Percentiles rank a stretch among this genome's conserved stretches.
phyloP scores from a whole-genome alignment of 2,329 filamentous ascomycete genomes.

The Trichocomaceae sp. region DNA sequence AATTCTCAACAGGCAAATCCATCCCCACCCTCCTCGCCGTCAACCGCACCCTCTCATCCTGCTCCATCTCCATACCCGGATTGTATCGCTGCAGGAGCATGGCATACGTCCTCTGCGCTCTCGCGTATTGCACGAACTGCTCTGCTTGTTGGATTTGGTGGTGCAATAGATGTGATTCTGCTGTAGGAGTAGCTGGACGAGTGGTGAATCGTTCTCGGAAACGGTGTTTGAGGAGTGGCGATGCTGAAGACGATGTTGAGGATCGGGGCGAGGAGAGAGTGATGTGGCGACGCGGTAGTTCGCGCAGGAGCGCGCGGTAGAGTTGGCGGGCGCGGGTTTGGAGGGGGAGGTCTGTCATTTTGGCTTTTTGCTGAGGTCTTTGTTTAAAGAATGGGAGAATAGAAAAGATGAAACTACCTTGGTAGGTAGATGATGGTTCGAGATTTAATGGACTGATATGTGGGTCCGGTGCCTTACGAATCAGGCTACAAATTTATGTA shows the following conservation, averaged over 20 bases:
- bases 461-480: not conserved
- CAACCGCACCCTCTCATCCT: constrained; percentile 74
- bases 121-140: constrained; percentile 72
- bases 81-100: constrained; percentile 86
- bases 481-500: not conserved
- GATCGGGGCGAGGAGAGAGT: constrained; percentile 41
- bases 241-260: constrained; percentile 37
- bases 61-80: constrained; percentile 79
- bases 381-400: too few relatives aligned
- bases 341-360: constrained; percentile 22
- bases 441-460: not conserved
- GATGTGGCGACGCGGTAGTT: constrained; percentile 63
- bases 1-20: constrained; percentile 67
- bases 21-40: constrained; percentile 84
- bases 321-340: constrained; percentile 63
- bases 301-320: constrained; percentile 82
- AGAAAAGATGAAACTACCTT: not conserved
- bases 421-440: not conserved
- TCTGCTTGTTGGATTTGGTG: constrained; percentile 52
- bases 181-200: constrained; percentile 16
- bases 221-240: constrained; percentile 54
- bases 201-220: constrained; percentile 57
- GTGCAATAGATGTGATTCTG: constrained; percentile 17
- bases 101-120: constrained; percentile 77
- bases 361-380: not conserved